A percentile compares a stretch with the other conserved stretches of the same genome.
Conservation (phyloP, 1,139 yeast genomes). For the Nakaseomyces delphensis region DNA sequence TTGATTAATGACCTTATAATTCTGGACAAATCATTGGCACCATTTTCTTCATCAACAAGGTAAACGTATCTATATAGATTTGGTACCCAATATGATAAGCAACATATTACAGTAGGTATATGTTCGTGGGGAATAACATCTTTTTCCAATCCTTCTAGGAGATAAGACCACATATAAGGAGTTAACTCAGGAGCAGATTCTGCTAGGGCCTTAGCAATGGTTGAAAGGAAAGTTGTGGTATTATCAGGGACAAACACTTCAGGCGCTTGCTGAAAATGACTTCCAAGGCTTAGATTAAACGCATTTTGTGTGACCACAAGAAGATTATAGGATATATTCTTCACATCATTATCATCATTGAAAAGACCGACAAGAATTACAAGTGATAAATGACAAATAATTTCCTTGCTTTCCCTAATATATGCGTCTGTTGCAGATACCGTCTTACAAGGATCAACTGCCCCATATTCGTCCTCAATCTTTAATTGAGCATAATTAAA, state of each 20-base stretch:
- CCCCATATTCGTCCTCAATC: constrained; percentile 38
- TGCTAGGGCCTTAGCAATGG: constrained; percentile 54
- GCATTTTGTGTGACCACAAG: constrained; percentile 55
- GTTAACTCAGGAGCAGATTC: constrained; percentile 52
- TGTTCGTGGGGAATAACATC: constrained; percentile 17
- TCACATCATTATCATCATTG: constrained; percentile 48
- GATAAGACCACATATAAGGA: constrained; percentile 30
- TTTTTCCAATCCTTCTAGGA: constrained; percentile 23
- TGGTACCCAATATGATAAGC: constrained; percentile 73
- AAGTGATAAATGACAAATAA: constrained; percentile 50
- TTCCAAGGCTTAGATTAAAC: constrained; percentile 55
- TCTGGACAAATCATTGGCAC: constrained; percentile 52
- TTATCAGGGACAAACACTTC: constrained; percentile 69
- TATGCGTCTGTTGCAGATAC: constrained; percentile 8
- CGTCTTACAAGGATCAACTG: background rate
- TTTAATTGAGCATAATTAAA: constrained; percentile 50
- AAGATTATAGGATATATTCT: constrained; percentile 54
- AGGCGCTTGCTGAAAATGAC: constrained; percentile 47
- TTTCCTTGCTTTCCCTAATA: constrained; percentile 18
- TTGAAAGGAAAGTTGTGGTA: constrained; percentile 53
- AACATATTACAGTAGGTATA: constrained; percentile 35
- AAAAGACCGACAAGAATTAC: constrained; percentile 62
- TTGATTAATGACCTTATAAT: constrained; percentile 56
- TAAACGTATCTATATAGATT: constrained; percentile 55
- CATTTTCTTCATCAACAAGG: constrained; percentile 43